phyloP scores from a whole-genome alignment of 441 rosid genomes.

The Isatis lusitanica region DNA sequence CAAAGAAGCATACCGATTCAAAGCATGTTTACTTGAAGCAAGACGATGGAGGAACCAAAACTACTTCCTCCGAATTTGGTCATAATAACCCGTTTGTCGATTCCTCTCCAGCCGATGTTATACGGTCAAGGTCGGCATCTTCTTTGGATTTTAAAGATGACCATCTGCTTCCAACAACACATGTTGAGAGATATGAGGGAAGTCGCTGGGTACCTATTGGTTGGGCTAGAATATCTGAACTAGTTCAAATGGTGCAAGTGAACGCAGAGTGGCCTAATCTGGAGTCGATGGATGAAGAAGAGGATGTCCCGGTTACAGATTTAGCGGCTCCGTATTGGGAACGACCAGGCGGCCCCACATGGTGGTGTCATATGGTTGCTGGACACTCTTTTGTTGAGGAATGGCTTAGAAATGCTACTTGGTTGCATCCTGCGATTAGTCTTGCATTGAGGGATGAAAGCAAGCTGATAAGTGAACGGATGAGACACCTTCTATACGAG shows the following conservation, averaged over 20 bases:
- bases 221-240: constrained; percentile 82
- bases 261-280: constrained; percentile 67
- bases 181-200: constrained; percentile 53
- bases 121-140: constrained; percentile 38
- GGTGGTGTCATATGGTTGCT: constrained; percentile 96
- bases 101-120: constrained; percentile 26
- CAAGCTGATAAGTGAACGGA: constrained; percentile 83
- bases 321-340: constrained; percentile 97
- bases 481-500: constrained; percentile 93
- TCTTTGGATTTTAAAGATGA: constrained; percentile 42
- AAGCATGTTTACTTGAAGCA: constrained; percentile 38
- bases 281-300: constrained; percentile 58
- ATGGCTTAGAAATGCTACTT: constrained; percentile 76
- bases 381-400: constrained; percentile 55
- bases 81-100: constrained; percentile 36
- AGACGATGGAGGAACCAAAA: constrained; percentile 37
- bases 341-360: constrained; percentile 76
- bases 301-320: constrained; percentile 74
- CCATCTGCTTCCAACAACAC: constrained; percentile 40
- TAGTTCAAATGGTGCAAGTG: constrained; percentile 64
- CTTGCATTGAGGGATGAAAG: constrained; percentile 88
- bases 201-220: constrained; percentile 90
- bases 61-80: constrained; percentile 32
- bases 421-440: constrained; percentile 97
- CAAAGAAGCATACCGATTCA: constrained; percentile 40